Base-by-base conservation (phyloP, 225 moss, liverwort and hornwort species). In the Polytrichum commune region DNA sequence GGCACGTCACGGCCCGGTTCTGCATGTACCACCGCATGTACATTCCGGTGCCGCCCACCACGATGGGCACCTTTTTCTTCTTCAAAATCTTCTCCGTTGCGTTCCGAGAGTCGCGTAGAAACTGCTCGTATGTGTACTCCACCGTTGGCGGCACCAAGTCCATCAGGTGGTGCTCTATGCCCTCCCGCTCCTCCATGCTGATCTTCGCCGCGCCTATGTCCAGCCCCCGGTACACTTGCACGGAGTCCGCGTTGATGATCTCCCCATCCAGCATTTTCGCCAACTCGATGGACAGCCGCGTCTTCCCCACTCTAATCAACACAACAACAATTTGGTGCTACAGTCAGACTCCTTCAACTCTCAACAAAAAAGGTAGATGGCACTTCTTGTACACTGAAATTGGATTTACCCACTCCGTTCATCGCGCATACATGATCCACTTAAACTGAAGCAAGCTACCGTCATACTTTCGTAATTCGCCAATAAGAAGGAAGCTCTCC, bases 81-180 rank as follows among this genome's bases (percentile, higher is more conserved):
- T 61, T 46, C 0, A 82, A 23, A 25, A 82, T 78, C 4, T 77
- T 29, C 7, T 76, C 29, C 0, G 78, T 78, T 0, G 78, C 78
- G 0, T 60, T 75, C 27, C 81, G 20, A 0, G 84, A 53, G 30
- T 84, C 78, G 0, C n/a, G 29, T 0, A 72, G 23, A 7, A 86
- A 86, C 18, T 75, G 55, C 13, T 80, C 80, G 2, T 75, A 61
- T 1, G 84, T 7, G 76, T 83, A 87, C 2, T 87, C 72, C 0
- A 30, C 64, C 0, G 80, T 78, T 4, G 87, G 76, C 23, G 76
- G 54, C 8, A 83, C 84, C 28, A 87, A 19, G 29, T 87, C 87
- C 62, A 87, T 64, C 54, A 87, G 23, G 18, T 87, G 87, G 79
- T 87, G 87, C 0, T 81, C 80, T 0, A 84, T 29, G 5, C 84